These are phyloP conservation scores for Phytopythium montanum DNA, from an alignment of 352 stramenopile genomes.

Conservation along the genomic window DNA sequence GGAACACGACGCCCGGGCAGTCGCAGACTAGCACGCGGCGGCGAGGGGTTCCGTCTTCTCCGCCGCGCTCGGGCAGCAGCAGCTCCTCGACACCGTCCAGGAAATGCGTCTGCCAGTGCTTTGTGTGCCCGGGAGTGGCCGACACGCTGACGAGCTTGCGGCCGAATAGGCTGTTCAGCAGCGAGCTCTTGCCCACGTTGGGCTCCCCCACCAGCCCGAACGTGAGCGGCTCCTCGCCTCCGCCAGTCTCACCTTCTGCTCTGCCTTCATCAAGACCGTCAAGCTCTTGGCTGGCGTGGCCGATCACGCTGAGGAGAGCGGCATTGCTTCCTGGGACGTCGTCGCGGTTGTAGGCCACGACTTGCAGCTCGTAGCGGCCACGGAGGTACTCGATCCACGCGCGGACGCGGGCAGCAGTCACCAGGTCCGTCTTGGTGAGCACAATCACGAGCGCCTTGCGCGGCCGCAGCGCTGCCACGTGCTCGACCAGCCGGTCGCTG, in stretches of 20 bases:
- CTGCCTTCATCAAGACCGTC: conserved; percentile 21
- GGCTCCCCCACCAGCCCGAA: conserved; percentile 97
- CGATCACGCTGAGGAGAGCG: conserved; percentile 38
- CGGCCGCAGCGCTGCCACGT: conserved; percentile 36
- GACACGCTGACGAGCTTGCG: conserved; percentile 81
- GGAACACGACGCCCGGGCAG: conserved; percentile 80
- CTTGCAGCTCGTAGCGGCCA: conserved; percentile 81
- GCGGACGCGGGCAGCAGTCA: conserved; percentile 74
- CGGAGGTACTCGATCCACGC: conserved; percentile 92
- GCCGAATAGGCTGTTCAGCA: conserved; percentile 90
- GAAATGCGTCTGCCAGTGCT: conserved; percentile 81
- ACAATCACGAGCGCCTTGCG: conserved; percentile 95
- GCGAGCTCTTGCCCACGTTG: conserved; percentile 93
- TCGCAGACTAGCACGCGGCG: conserved; percentile 66
- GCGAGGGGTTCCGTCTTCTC: not conserved
- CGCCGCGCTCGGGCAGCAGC: conserved; percentile 16
- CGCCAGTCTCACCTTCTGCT: conserved; percentile 86
- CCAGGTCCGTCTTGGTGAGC: conserved; percentile 99
- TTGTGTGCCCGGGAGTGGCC: conserved; percentile 73
- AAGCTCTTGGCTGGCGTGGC: conserved; percentile 23
- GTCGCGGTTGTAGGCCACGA: conserved; percentile 70
- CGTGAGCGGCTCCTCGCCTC: conserved; percentile 80
- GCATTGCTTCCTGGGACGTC: conserved; percentile 47
- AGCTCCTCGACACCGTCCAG: conserved; percentile 60
- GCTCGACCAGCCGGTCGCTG: conserved; percentile 56